These are phyloP conservation scores for Durusdinium trenchii DNA, from an alignment of 73 alveolate species.

Conservation along the genomic window DNA sequence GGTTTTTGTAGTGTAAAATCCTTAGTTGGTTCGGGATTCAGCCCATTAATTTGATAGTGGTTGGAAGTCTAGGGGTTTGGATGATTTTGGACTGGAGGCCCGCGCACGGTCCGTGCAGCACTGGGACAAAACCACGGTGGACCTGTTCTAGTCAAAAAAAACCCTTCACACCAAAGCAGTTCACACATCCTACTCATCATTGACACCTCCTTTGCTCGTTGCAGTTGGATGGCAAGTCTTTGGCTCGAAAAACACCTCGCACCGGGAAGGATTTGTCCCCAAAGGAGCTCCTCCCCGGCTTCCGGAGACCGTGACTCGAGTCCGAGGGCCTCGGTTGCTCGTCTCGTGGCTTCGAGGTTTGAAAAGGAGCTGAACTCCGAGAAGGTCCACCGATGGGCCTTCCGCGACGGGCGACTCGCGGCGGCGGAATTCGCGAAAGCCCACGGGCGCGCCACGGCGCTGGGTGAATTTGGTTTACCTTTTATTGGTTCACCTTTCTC, in stretches of 20 bases:
- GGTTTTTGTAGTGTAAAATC: too few species aligned
- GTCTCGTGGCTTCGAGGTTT: not conserved
- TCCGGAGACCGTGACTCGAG: not conserved
- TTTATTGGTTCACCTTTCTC: too few species aligned
- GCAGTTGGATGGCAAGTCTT: not conserved
- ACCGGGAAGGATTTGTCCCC: not conserved
- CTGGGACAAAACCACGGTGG: not conserved
- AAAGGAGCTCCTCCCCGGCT: not conserved
- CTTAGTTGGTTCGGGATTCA: too few species aligned
- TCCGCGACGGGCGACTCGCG: too few species aligned
- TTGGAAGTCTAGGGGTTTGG: not conserved
- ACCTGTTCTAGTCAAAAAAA: not conserved
- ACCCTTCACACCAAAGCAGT: not conserved
- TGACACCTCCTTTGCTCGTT: too few species aligned
- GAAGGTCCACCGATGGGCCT: not conserved
- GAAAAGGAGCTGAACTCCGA: conserved; percentile 21
- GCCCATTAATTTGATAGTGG: too few species aligned
- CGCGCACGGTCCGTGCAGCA: not conserved
- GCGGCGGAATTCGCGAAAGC: too few species aligned
- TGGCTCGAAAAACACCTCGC: not conserved
- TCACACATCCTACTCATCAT: not conserved
- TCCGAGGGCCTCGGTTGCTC: not conserved
- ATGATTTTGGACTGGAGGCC: not conserved
- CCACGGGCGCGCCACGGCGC: too few species aligned
- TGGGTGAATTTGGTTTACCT: too few species aligned